phyloP scores from a whole-genome alignment of 1,284 basidiomycete genomes.

The Trametes versicolor region DNA sequence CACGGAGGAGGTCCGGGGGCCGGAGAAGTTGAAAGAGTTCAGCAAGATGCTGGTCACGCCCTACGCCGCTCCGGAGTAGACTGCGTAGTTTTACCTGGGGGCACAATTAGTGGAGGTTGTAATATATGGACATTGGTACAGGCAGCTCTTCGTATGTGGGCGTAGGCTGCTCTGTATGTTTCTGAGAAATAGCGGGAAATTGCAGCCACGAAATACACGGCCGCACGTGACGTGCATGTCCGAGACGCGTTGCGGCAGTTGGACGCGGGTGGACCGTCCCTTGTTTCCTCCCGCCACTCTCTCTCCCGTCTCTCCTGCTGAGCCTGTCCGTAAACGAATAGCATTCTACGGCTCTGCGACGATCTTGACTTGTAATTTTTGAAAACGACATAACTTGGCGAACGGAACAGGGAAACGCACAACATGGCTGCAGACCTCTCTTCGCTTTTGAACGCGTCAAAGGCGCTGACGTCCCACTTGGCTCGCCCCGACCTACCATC shows the following conservation, averaged over 20 bases:
- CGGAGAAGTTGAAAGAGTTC: conserved; percentile 92
- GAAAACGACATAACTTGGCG: neutral
- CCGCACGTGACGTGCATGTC: conserved; percentile 17
- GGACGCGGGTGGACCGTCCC: conserved; percentile 17
- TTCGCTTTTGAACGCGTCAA: conserved; percentile 74
- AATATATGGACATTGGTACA: conserved; percentile 27
- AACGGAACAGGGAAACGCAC: neutral
- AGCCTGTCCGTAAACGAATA: neutral
- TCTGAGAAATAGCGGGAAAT: neutral
- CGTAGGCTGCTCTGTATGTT: neutral
- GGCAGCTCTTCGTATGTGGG: neutral
- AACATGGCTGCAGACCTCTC: conserved; percentile 67
- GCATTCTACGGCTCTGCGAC: neutral
- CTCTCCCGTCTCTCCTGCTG: conserved; percentile 1
- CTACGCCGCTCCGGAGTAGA: conserved; percentile 47
- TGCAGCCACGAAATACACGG: neutral
- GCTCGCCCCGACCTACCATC: conserved; percentile 83
- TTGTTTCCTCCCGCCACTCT: conserved; percentile 23
- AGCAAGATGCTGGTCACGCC: conserved; percentile 87
- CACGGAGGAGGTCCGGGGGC: conserved; percentile 96
- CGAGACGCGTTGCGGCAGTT: conserved; percentile 28
- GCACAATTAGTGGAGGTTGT: conserved; percentile 20
- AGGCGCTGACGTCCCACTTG: conserved; percentile 78
- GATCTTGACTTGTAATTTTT: neutral
- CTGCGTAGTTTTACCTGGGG: conserved; percentile 7